These are phyloP conservation scores for Trichoderma sp. DNA, from an alignment of 2,329 filamentous ascomycete genomes.

Conservation along the genomic window DNA sequence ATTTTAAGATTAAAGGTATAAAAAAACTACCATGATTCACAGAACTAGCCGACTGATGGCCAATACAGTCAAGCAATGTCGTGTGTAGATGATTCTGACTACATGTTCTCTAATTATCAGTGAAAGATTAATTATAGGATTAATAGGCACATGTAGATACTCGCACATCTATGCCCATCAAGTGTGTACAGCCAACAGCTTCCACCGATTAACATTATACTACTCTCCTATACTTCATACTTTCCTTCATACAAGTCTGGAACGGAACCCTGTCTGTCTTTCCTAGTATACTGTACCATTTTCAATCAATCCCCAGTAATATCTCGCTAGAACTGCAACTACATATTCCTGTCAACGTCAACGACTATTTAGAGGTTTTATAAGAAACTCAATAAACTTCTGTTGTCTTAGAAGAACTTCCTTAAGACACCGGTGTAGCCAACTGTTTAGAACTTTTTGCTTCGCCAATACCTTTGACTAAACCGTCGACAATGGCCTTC, in stretches of 20 bases:
- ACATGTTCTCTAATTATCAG: neutral
- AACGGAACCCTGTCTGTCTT: accelerated
- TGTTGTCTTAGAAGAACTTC: too few relatives aligned
- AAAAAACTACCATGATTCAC: neutral
- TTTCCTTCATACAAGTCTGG: neutral
- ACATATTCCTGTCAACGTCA: neutral
- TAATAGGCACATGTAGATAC: neutral
- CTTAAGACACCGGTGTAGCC: neutral
- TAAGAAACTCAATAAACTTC: neutral
- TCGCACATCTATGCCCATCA: neutral
- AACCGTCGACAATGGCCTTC: neutral
- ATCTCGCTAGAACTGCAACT: neutral
- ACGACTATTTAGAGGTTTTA: neutral
- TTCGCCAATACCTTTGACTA: neutral
- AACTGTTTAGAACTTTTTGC: neutral
- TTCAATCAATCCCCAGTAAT: neutral
- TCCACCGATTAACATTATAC: neutral
- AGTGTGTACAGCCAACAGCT: neutral
- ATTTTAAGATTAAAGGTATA: neutral
- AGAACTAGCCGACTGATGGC: neutral
- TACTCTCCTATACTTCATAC: neutral
- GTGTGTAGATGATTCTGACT: neutral
- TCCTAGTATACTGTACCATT: neutral
- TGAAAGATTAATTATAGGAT: neutral
- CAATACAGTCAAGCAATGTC: neutral